A percentile compares a stretch with the other conserved stretches of the same genome.
phyloP scores from a whole-genome alignment of 208 protist genomes.

The Blechomonas ayalai region DNA sequence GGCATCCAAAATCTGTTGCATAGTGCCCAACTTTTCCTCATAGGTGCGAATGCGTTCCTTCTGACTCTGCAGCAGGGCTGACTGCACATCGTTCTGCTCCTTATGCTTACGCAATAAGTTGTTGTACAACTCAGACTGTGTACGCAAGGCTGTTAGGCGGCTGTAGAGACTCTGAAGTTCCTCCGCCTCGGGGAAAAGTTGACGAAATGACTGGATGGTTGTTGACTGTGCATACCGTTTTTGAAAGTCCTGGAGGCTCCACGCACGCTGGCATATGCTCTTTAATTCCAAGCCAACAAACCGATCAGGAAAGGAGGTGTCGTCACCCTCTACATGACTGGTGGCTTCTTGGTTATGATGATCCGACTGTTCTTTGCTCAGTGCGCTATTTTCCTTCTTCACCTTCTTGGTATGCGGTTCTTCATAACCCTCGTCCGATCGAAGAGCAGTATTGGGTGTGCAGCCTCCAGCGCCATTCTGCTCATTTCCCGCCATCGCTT shows the following conservation, averaged over 20 bases:
- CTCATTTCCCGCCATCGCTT: no score
- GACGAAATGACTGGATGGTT: conserved; percentile 49
- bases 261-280: conserved; percentile 51
- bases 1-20: conserved; percentile 81
- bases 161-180: conserved; percentile 70
- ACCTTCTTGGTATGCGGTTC: conserved; percentile 29
- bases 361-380: no score
- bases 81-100: conserved; percentile 83
- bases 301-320: conserved; percentile 9
- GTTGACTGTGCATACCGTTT: conserved; percentile 51
- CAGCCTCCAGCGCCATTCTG: no score
- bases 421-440: conserved; percentile 2
- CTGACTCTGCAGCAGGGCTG: conserved; percentile 66
- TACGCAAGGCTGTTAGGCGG: conserved; percentile 61
- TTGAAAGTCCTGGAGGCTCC: conserved; percentile 56
- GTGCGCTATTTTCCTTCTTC: neutral
- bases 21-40: conserved; percentile 72
- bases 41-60: conserved; percentile 72
- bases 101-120: conserved; percentile 77
- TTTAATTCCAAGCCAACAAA: conserved; percentile 81
- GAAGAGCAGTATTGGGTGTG: no score
- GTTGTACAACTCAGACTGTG: conserved; percentile 72
- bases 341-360: no score
- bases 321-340: neutral
- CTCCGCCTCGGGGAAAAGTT: conserved; percentile 71